A percentile compares a stretch with the other conserved stretches of the same genome.
Evolutionary conservation across 139 green algal genomes (phyloP).

Genomic region (Chlorella sp.): DNA sequence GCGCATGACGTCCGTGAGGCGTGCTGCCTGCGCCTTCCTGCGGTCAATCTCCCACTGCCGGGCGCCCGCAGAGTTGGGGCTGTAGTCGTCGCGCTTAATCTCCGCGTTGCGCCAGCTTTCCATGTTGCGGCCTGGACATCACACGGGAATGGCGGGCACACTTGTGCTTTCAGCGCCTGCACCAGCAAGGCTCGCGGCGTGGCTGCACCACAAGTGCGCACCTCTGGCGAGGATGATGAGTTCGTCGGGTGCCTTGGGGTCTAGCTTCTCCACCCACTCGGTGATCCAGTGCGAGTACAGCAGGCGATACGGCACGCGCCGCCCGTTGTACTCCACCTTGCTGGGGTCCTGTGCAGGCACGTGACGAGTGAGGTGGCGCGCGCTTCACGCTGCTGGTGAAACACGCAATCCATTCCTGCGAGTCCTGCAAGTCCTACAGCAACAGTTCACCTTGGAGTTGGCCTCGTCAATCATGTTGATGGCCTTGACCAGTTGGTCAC

Average conservation of each 20-base stretch:
- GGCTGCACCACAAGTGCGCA: no score
- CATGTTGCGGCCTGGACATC: conserved; percentile 23
- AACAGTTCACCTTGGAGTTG: conserved; percentile 2
- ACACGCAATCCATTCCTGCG: neutral
- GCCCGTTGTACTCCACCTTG: conserved; percentile 12
- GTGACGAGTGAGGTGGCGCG: neutral
- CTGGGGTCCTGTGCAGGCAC: conserved; percentile 4
- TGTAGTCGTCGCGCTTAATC: conserved; percentile 49
- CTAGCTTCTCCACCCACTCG: conserved; percentile 32
- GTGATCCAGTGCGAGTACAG: conserved; percentile 20
- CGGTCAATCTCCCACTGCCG: conserved; percentile 1
- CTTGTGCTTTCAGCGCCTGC: neutral
- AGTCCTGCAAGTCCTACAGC: neutral
- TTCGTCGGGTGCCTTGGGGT: conserved; percentile 42
- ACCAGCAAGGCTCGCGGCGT: no score
- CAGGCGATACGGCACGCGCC: conserved; percentile 16
- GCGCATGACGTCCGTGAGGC: conserved; percentile 21
- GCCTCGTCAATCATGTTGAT: conserved; percentile 1
- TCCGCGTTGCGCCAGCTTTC: conserved; percentile 36
- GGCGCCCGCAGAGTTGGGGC: conserved; percentile 31
- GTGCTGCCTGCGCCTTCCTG: neutral
- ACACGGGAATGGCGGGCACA: neutral
- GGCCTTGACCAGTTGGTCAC: neutral
- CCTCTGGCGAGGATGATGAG: conserved; percentile 39
- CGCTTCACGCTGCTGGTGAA: no score